Evolutionary conservation across 139 green algal species (phyloP), one percentile per base, ranked within the genome.

Genomic region (Helicosporidium sp.): DNA sequence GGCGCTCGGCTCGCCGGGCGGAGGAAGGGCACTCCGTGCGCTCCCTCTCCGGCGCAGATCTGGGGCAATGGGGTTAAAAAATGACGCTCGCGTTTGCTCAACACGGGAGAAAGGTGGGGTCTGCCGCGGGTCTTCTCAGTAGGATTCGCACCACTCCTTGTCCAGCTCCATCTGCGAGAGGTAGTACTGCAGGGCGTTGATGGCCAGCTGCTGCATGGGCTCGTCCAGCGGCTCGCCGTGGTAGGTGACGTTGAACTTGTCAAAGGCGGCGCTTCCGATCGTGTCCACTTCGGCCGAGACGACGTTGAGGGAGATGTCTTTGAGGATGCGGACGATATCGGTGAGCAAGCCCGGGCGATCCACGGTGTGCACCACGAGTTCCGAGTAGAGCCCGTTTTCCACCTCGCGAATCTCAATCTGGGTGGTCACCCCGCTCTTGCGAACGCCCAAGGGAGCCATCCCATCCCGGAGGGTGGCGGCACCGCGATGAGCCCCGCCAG

Each of bases 261-360:
- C 82, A 15, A 77, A 59, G 18, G 77, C 84, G 44, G 74, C 64
- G 5, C 47, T 41, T 18, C 6, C 47, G 22, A 44, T 51, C 24
- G 56, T 64, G 56, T 68, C 56, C 27, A 91, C 77, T 67, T 95
- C 87, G 5, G 87, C 87, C 7, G 74, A 88, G 13, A 93, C 66
- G 19, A 97, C 87, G 52, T 93, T 92, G 8, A 95, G 68, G 54
- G 80, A 92, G 57, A 94, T 70, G 69, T 94, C 83, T 66, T 91
- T 91, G 1, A 95, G 70, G 28, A 75, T 64, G 10, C 50, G 53
- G 18, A 89, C 79, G 37, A 92, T 80, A 26, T 75, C 68, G 8
- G 71, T 68, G 3, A 84, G 49, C 34, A 84, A 52, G 22, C 77
- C 77, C 15, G 77, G 67, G 16, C 76, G 47, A 61, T 87, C 77